phyloP scores from a whole-genome alignment of 2,329 filamentous ascomycete species.

The Harringtonia aguacate region DNA sequence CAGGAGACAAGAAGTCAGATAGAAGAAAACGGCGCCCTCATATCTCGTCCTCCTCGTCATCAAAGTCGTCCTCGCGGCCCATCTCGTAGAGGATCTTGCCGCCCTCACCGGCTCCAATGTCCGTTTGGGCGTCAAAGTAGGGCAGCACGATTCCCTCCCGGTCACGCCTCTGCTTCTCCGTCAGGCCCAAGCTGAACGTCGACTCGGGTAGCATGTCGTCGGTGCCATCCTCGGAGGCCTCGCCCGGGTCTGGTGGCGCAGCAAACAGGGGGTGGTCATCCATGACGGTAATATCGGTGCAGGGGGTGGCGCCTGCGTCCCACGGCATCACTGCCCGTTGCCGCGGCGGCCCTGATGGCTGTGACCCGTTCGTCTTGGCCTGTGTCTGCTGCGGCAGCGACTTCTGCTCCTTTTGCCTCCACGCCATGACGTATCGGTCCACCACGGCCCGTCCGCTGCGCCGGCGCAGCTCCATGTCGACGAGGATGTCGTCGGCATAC shows the following conservation, averaged over 20 bases:
- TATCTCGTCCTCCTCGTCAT: slow-evolving; percentile 64
- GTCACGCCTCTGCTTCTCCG: slow-evolving; percentile 80
- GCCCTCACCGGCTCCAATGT: slow-evolving; percentile 67
- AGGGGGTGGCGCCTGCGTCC: slow-evolving; percentile 4
- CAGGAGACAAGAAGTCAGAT: no score
- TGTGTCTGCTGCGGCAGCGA: slow-evolving; percentile 8
- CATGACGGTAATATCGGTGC: slow-evolving; percentile 44
- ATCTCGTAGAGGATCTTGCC: slow-evolving; percentile 95
- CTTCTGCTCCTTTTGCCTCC: slow-evolving; percentile 8
- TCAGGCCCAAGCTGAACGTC: slow-evolving; percentile 79
- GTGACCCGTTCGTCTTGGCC: neutral
- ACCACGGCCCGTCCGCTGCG: slow-evolving; percentile 68
- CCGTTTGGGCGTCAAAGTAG: slow-evolving; percentile 92
- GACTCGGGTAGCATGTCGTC: slow-evolving; percentile 53
- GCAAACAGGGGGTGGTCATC: slow-evolving; percentile 67
- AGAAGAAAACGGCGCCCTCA: no score
- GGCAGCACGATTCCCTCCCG: slow-evolving; percentile 84
- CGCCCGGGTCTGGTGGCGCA: slow-evolving; percentile 27
- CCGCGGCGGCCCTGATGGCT: neutral
- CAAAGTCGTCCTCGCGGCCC: slow-evolving; percentile 88
- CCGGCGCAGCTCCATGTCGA: slow-evolving; percentile 78
- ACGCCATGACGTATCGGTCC: slow-evolving; percentile 51
- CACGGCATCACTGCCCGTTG: slow-evolving; percentile 3
- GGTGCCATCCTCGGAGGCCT: slow-evolving; percentile 22
- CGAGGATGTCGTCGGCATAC: slow-evolving; percentile 45